phyloP scores from a whole-genome alignment of 2,329 filamentous ascomycete species.

The Eurotiales sp. region DNA sequence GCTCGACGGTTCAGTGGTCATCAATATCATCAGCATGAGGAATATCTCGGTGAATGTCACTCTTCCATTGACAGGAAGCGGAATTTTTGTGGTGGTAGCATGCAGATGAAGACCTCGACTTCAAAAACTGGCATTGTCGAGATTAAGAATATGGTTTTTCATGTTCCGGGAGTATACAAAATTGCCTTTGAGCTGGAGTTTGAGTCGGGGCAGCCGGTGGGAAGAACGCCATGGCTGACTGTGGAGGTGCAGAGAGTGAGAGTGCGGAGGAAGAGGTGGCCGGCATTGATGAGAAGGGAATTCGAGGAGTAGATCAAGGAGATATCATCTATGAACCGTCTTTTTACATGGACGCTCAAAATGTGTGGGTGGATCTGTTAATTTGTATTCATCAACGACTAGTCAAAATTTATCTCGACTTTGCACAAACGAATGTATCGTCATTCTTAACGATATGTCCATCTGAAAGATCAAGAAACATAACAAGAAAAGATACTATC shows the following conservation, averaged over 20 bases:
- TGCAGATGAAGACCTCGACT: background rate
- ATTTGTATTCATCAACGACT: no score
- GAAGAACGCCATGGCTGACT: constrained; percentile 8
- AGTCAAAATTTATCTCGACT: no score
- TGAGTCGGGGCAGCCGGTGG: constrained; percentile 6
- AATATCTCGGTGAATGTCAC: no score
- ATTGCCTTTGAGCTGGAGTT: constrained; percentile 11
- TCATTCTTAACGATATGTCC: no score
- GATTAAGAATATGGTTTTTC: constrained; percentile 2
- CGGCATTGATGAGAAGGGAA: background rate
- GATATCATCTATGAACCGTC: no score
- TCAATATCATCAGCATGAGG: background rate
- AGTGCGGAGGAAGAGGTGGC: background rate
- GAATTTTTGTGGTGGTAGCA: background rate
- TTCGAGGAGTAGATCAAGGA: no score
- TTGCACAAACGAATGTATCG: no score
- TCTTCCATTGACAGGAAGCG: no score
- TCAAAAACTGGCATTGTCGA: constrained; percentile 7
- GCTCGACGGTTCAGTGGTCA: background rate
- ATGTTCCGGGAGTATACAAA: constrained; percentile 2
- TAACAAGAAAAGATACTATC: background rate
- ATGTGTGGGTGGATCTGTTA: no score
- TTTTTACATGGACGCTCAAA: no score
- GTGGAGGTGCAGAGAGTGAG: constrained; percentile 10
- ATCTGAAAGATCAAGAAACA: no score